Percentiles rank a stretch among this genome's conserved stretches.
Evolutionary conservation across 2,329 filamentous ascomycete species (phyloP).

Genomic region (Aspergillus sp.): DNA sequence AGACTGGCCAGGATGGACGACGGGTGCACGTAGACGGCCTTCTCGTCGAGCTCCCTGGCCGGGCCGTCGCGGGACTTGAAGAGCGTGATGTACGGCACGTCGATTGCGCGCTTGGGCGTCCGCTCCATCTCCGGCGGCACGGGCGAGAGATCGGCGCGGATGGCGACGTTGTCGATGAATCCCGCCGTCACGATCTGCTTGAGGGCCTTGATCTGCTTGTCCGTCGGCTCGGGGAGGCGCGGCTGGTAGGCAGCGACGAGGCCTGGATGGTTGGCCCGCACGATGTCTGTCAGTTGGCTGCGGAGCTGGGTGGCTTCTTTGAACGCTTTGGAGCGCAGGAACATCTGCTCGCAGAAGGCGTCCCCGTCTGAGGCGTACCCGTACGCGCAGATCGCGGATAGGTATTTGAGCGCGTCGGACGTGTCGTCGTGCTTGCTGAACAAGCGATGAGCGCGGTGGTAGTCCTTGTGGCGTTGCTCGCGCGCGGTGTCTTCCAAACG

Average conservation of each 20-base stretch:
- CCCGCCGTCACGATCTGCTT: constrained; percentile 91
- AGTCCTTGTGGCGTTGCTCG: constrained; percentile 62
- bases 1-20: constrained; percentile 73
- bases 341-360: constrained; percentile 76
- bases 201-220: constrained; percentile 71
- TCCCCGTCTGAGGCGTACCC: constrained; percentile 66
- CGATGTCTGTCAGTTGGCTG: constrained; percentile 75
- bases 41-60: constrained; percentile 51
- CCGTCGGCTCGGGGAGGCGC: constrained; percentile 58
- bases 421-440: constrained; percentile 79
- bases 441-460: constrained; percentile 70
- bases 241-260: constrained; percentile 39
- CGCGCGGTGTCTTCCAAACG: constrained; percentile 68
- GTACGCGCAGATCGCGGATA: constrained; percentile 85
- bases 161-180: constrained; percentile 91
- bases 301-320: constrained; percentile 82
- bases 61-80: constrained; percentile 60
- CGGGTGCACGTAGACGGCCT: constrained; percentile 83
- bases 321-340: constrained; percentile 82
- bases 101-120: constrained; percentile 79
- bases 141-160: constrained; percentile 82
- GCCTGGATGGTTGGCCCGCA: constrained; percentile 67
- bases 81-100: constrained; percentile 87
- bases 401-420: constrained; percentile 84
- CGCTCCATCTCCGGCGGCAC: constrained; percentile 64